Evolutionary conservation across 2,329 filamentous ascomycete genomes (phyloP).

Genomic region (Paraconiothyrium sp.): DNA sequence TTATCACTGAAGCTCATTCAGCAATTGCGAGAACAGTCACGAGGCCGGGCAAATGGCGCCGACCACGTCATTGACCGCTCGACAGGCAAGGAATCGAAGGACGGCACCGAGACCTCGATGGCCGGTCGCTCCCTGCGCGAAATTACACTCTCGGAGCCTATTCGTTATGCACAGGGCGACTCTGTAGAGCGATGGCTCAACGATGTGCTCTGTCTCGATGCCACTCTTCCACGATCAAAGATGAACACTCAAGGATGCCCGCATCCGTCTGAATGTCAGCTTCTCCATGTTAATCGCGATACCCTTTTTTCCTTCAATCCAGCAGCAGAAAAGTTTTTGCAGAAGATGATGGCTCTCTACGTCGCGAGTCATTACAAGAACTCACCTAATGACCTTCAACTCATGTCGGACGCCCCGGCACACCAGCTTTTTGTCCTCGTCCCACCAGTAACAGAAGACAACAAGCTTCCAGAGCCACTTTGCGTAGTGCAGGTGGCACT

Average conservation of each 20-base stretch:
- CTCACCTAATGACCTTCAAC: constrained; percentile 94
- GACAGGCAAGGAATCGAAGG: constrained; percentile 72
- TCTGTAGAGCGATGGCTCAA: constrained; percentile 97
- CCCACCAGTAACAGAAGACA: constrained; percentile 80
- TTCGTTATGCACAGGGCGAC: constrained; percentile 91
- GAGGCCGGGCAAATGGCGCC: constrained; percentile 64
- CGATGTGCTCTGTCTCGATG: constrained; percentile 90
- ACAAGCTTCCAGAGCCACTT: constrained; percentile 87
- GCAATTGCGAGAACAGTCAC: constrained; percentile 92
- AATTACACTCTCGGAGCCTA: constrained; percentile 92
- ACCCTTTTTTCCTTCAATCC: constrained; percentile 98
- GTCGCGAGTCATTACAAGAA: constrained; percentile 99
- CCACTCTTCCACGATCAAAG: constrained; percentile 82
- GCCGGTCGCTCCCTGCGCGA: constrained; percentile 84
- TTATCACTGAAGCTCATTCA: constrained; percentile 96
- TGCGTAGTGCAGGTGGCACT: constrained; percentile 94
- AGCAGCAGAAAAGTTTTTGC: constrained; percentile 94
- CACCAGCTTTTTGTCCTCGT: constrained; percentile 96
- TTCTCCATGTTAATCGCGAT: constrained; percentile 94
- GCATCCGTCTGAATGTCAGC: constrained; percentile 88
- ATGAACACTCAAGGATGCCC: constrained; percentile 80
- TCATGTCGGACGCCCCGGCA: constrained; percentile 97
- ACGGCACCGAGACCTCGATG: constrained; percentile 44
- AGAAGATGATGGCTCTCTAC: constrained; percentile 98
- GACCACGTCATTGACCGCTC: constrained; percentile 78